Evolutionary conservation across 177 flowering plant genomes (phyloP).

Genomic region (Vitis hybrid): DNA sequence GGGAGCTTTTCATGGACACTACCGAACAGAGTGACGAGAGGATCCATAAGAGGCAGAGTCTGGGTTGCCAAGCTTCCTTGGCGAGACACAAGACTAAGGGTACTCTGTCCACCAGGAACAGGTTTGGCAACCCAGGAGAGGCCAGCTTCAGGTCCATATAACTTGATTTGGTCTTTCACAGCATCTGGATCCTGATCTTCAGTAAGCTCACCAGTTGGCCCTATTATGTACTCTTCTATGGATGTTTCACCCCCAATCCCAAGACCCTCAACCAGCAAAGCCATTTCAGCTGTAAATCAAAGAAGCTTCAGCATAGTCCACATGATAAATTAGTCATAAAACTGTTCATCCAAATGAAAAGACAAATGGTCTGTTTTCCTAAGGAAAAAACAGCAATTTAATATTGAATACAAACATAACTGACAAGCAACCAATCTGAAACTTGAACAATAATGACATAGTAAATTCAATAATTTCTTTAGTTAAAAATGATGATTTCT

Average conservation of each 20-base stretch:
- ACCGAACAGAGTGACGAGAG: slow-evolving; percentile 59
- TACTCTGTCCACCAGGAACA: slow-evolving; percentile 41
- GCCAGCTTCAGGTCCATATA: slow-evolving; percentile 49
- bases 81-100: slow-evolving; percentile 45
- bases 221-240: slow-evolving; percentile 50
- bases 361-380: neutral
- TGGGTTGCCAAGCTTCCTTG: slow-evolving; percentile 47
- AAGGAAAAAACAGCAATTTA: too few relatives aligned
- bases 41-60: slow-evolving; percentile 45
- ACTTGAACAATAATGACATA: too few relatives aligned
- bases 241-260: slow-evolving; percentile 50
- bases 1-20: slow-evolving; percentile 61
- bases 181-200: slow-evolving; percentile 32
- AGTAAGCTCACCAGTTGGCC: slow-evolving; percentile 33
- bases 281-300: slow-evolving; percentile 47
- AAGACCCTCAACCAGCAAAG: slow-evolving; percentile 60
- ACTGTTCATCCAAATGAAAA: neutral
- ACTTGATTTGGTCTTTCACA: slow-evolving; percentile 35
- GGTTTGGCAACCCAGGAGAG: slow-evolving; percentile 65
- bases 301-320: neutral
- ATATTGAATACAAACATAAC: too few relatives aligned
- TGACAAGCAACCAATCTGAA: too few relatives aligned
- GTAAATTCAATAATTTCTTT: too few relatives aligned
- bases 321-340: neutral
- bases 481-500: too few relatives aligned